Base-by-base conservation (phyloP, 2,329 filamentous ascomycete genomes). In the Diaporthe citri region DNA sequence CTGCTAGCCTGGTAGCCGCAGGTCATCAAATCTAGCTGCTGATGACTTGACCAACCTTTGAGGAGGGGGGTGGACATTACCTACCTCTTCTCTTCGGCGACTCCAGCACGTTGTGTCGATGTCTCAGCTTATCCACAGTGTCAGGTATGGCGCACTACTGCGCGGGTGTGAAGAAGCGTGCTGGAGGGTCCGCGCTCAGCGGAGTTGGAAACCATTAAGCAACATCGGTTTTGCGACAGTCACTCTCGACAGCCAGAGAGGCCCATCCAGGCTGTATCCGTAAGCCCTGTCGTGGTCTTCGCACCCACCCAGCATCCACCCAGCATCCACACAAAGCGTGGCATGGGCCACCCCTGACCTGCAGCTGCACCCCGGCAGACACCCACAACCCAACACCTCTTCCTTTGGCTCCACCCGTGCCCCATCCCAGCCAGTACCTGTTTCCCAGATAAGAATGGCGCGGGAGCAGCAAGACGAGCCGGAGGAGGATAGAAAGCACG, bases 201-300 rank as follows among this genome's bases (percentile, higher is more conserved):
- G 48, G 64, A 69, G 36, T 48, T 66, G 69, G 60, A 52, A 56
- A 56, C 71, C 60, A 72, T 48, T 59, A 57, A 76, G 59, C 73
- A 69, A 34, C 60, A 74, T 66, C 52, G 72, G 51, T 62, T 77
- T 71, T 76, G 71, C 73, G 72, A 77, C 79, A 79, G 77, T 78
- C 79, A 78, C 74, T 78, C 76, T 73, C 69, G 67, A 72, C 74
- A 73, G 71, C 59, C 69, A 76, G 72, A 76, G 78, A 51, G 71
- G 46, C 34, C 48, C 71, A 64, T 72, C 71, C 57, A 72, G 57
- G 76, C 64, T 28, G 64, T 69, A 69, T 69, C 64, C 64, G 64
- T 69, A 69, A 79, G 77, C 78, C 79, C 79, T 74, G 74, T 79
- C 77, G 60, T 75, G 75, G 76, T 76, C 77, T 77, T 77, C 77